Percentiles rank a stretch among this genome's conserved stretches.
These are phyloP conservation scores for Ocimum tenuiflorum DNA, from an alignment of 257 asterid genomes.

Conservation along the genomic window DNA sequence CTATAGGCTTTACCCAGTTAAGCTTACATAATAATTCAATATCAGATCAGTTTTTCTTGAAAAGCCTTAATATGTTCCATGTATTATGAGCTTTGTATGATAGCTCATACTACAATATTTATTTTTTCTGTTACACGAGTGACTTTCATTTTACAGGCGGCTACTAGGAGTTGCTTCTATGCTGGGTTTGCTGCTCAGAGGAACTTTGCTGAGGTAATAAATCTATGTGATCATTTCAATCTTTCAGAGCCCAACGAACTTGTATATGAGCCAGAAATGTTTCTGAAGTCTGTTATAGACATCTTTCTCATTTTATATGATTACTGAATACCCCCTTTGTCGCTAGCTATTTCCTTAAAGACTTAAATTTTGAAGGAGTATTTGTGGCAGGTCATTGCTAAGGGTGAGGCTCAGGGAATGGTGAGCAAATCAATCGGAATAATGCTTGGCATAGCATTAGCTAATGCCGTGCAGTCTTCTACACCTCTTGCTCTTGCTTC, in stretches of 20 bases:
- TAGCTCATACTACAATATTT: not conserved
- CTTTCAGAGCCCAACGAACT: not conserved
- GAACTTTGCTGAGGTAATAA: constrained; percentile 84
- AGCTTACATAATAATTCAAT: not conserved
- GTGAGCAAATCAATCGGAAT: constrained; percentile 96
- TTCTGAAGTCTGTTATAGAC: not conserved
- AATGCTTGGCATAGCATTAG: constrained; percentile 80
- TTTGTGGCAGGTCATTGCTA: constrained; percentile 78
- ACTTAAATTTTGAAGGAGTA: constrained; percentile 19
- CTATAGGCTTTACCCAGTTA: not conserved
- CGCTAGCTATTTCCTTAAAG: not conserved
- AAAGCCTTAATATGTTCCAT: constrained; percentile 3
- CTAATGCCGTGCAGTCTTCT: constrained; percentile 73
- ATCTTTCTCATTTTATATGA: not conserved
- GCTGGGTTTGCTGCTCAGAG: constrained; percentile 99
- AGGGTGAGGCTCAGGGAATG: constrained; percentile 99
- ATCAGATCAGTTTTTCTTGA: not conserved
- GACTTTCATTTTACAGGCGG: constrained; percentile 52
- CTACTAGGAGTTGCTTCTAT: constrained; percentile 93
- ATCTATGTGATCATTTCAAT: not conserved
- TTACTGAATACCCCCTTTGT: constrained; percentile 10
- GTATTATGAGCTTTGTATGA: constrained; percentile 5
- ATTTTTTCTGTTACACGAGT: constrained; percentile 18
- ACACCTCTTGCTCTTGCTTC: constrained; percentile 80
- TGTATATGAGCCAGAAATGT: not conserved